These are phyloP conservation scores for Beauveria sp. DNA, from an alignment of 2,329 filamentous ascomycete genomes.

Conservation along the genomic window DNA sequence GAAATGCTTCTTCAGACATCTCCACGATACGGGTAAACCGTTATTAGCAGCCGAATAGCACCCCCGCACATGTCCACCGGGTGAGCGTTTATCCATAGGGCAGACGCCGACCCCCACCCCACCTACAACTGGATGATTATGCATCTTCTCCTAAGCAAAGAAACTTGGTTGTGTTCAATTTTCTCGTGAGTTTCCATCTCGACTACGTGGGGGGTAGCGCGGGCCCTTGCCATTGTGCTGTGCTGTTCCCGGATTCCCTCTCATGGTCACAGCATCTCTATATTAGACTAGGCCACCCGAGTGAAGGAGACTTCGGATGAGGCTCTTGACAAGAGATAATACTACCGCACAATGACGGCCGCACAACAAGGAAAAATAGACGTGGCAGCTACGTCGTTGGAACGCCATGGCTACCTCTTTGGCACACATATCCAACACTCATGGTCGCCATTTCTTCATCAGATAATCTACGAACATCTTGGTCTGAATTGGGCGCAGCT, in stretches of 20 bases:
- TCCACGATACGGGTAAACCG: background rate
- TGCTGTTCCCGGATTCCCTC: background rate
- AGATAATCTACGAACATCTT: slow-evolving; percentile 44
- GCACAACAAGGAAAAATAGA: background rate
- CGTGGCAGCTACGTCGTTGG: slow-evolving; percentile 22
- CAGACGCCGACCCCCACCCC: background rate
- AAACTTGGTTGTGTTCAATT: too few species aligned
- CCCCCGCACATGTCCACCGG: background rate
- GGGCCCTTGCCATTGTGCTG: background rate
- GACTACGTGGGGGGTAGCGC: too few species aligned
- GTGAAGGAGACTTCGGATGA: background rate
- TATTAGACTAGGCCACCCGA: background rate
- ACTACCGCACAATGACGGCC: background rate
- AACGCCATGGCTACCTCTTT: slow-evolving; percentile 48
- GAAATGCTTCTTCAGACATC: background rate
- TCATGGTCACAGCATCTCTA: background rate
- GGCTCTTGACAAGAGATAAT: background rate
- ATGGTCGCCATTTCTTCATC: slow-evolving; percentile 47
- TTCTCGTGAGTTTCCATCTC: too few species aligned
- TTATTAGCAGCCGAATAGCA: background rate
- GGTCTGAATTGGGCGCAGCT: slow-evolving; percentile 44
- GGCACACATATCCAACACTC: slow-evolving; percentile 49
- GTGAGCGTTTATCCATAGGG: background rate
- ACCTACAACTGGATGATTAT: too few species aligned
- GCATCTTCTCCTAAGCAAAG: too few species aligned